Base-by-base conservation (phyloP, 2,329 filamentous ascomycete genomes). In the Neonectria faginata region DNA sequence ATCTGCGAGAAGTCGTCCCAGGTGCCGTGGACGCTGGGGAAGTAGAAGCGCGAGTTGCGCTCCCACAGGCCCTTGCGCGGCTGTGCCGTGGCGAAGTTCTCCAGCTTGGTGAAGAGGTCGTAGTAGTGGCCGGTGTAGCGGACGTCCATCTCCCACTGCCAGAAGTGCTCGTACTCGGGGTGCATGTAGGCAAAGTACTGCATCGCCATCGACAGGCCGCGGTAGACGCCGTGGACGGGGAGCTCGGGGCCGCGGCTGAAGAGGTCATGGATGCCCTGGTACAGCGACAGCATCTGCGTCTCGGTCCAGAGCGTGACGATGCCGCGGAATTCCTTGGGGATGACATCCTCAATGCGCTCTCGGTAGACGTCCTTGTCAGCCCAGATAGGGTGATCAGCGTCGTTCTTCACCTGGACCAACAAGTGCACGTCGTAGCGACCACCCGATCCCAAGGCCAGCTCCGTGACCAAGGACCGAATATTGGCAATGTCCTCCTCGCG, bases 111-210 rank as follows among this genome's bases (percentile, higher is more conserved):
- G 73, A 95, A 86, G 20, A 93, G 79, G 66, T 92, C 88, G 69
- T 91, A 94, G 81, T 92, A 95, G 79, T 97, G 93, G 39, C 94
- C 93, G 0, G 92, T 96, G 78, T 97, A 97, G 31, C 93, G 90
- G 48, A 94, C 89, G 74, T 97, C 94, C 90, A 97, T 95, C 78
- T 97, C 94, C 92, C 94, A 97, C 70, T 97, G 92, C 94, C 94
- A 97, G 79, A 94, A 93, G 80, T 89, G 92, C 52, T 97, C 93
- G 75, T 94, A 97, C 77, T 97, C 94, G 1, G 92, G 92, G 78
- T 97, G 94, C 73, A 89, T 87, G 74, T 94, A 89, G 6, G 94
- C 92, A 77, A 98, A 98, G 78, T 95, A 92, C 75, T 97, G 94
- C 82, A 98, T 90, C 0, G 94, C 93, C 93, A 98, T 97, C 73